A percentile compares a stretch with the other conserved stretches of the same genome.
Evolutionary conservation across 805 yeast species (phyloP).

Genomic region (Zygosaccharomyces kombuchaensis): DNA sequence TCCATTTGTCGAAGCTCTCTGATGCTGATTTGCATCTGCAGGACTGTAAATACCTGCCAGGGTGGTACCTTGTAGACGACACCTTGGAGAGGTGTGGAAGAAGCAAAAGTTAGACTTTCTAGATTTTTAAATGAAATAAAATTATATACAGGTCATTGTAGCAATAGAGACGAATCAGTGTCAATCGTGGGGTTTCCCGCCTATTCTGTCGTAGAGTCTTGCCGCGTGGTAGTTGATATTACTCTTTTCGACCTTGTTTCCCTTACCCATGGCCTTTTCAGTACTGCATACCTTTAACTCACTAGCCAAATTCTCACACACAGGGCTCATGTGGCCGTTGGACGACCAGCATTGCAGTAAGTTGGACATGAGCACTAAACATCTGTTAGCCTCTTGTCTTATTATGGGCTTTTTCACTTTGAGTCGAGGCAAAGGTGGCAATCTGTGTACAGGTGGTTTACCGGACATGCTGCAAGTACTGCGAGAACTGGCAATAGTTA

Average conservation of each 20-base stretch:
- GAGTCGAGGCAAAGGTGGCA: conserved; percentile 73
- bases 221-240: conserved; percentile 52
- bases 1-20: conserved; percentile 8
- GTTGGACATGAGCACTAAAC: conserved; percentile 77
- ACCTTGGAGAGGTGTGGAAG: conserved; percentile 34
- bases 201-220: conserved; percentile 45
- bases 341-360: conserved; percentile 95
- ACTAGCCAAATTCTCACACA: conserved; percentile 59
- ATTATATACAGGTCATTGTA: conserved; percentile 8
- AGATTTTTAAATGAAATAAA: conserved; percentile 4
- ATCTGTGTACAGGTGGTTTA: conserved; percentile 39
- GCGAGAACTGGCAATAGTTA: background rate
- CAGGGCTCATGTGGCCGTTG: conserved; percentile 73
- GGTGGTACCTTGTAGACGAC: conserved; percentile 34
- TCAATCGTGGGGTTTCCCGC: conserved; percentile 43
- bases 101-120: conserved; percentile 9
- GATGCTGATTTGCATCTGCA: conserved; percentile 12
- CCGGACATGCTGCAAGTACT: conserved; percentile 28
- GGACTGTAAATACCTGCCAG: conserved; percentile 24
- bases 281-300: conserved; percentile 75
- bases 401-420: conserved; percentile 62
- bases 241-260: conserved; percentile 32
- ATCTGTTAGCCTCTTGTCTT: conserved; percentile 59
- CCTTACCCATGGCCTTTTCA: conserved; percentile 29
- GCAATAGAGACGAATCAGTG: background rate